phyloP scores from a whole-genome alignment of 768 basidiomycete species.

The Butyriboletus loyo region DNA sequence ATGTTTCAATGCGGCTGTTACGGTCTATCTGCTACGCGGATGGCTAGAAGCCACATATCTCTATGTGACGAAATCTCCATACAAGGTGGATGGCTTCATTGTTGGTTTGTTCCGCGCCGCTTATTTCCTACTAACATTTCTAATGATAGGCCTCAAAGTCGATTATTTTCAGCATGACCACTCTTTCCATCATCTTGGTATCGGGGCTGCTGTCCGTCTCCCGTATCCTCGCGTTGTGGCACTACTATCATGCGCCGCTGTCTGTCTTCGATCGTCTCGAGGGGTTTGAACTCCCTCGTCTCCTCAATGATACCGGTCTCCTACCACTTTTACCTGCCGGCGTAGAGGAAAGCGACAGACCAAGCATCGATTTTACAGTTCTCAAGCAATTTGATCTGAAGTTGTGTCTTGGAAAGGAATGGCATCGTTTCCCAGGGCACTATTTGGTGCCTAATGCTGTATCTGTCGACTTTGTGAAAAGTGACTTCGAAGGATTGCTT shows the following conservation, averaged over 20 bases:
- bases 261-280: slow-evolving; percentile 69
- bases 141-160: slow-evolving; percentile 68
- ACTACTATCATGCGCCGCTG: slow-evolving; percentile 91
- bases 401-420: slow-evolving; percentile 91
- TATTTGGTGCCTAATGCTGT: slow-evolving; percentile 85
- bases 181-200: slow-evolving; percentile 64
- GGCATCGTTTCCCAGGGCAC: slow-evolving; percentile 91
- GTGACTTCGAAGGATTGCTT: slow-evolving; percentile 85
- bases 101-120: background rate
- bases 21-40: slow-evolving; percentile 79
- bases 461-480: slow-evolving; percentile 85
- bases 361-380: slow-evolving; percentile 62
- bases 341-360: slow-evolving; percentile 42
- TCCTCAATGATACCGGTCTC: slow-evolving; percentile 71
- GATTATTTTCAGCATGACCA: slow-evolving; percentile 70
- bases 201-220: slow-evolving; percentile 70
- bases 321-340: slow-evolving; percentile 46
- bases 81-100: slow-evolving; percentile 53
- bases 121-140: background rate
- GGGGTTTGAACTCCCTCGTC: slow-evolving; percentile 70
- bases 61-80: slow-evolving; percentile 76
- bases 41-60: slow-evolving; percentile 82
- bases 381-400: slow-evolving; percentile 68
- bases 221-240: slow-evolving; percentile 76
- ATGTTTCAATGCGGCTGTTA: slow-evolving; percentile 93